Conservation (phyloP, 1,284 basidiomycete genomes). For the Cutaneotrichosporon cutaneum region DNA sequence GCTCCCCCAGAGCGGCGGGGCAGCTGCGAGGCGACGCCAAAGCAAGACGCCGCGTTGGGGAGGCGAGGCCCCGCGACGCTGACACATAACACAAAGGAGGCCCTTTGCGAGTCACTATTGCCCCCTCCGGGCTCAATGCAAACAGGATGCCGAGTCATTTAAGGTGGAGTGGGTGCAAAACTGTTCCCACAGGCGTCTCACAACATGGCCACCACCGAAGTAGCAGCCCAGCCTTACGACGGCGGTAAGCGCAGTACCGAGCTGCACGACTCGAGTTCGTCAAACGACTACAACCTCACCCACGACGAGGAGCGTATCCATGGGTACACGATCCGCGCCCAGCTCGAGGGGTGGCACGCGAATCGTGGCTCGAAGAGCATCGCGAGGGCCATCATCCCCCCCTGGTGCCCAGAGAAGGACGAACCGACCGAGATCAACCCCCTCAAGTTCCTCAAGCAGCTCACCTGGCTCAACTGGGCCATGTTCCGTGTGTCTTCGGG, state of each 20-base stretch:
- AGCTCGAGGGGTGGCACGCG: slow-evolving; percentile 44
- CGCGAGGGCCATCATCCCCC: not conserved
- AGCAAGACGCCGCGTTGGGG: too few species aligned
- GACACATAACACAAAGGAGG: too few species aligned
- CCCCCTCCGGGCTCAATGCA: too few species aligned
- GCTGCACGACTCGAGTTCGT: not conserved
- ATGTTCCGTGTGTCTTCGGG: slow-evolving; percentile 63
- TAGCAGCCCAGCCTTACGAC: not conserved
- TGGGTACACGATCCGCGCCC: slow-evolving; percentile 23
- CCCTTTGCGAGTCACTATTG: too few species aligned
- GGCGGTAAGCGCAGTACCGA: not conserved
- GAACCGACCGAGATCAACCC: slow-evolving; percentile 37
- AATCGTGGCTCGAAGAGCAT: slow-evolving; percentile 27
- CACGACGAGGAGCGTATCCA: not conserved
- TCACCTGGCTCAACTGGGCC: slow-evolving; percentile 56
- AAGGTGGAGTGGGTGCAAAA: not conserved
- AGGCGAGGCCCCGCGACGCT: too few species aligned
- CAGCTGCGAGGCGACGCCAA: too few species aligned
- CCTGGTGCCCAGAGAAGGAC: slow-evolving; percentile 8
- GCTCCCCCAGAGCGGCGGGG: too few species aligned
- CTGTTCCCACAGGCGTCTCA: not conserved
- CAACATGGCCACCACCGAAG: not conserved
- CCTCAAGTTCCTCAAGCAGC: slow-evolving; percentile 49
- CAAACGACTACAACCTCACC: too few species aligned
- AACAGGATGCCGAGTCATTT: not conserved